These are phyloP conservation scores for Gonapodya sp. DNA, from an alignment of 192 early-diverging fungal species.

Conservation along the genomic window DNA sequence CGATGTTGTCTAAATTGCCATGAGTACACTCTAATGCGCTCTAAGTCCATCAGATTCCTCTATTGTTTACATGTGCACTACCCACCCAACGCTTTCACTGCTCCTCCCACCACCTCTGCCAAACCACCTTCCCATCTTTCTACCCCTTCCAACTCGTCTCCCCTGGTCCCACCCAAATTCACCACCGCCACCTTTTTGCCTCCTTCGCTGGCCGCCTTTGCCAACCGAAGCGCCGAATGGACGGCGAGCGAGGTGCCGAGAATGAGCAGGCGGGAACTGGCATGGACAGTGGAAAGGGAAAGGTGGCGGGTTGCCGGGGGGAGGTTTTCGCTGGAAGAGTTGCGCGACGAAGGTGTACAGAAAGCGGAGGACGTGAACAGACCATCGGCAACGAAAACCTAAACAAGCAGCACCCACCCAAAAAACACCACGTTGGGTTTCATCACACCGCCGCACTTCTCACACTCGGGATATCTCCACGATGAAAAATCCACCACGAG, in stretches of 20 bases:
- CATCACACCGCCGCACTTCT: conserved; percentile 50
- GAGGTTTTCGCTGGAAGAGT: conserved; percentile 38
- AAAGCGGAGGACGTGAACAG: conserved; percentile 14
- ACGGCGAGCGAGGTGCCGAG: conserved; percentile 76
- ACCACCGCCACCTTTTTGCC: conserved; percentile 56
- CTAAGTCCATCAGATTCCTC: too few relatives aligned
- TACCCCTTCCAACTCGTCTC: conserved; percentile 36
- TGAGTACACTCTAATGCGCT: too few relatives aligned
- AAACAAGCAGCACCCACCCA: conserved; percentile 27
- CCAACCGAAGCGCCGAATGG: conserved; percentile 70
- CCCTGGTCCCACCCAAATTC: conserved; percentile 69
- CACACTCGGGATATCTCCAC: conserved; percentile 67
- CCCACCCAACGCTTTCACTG: too few relatives aligned
- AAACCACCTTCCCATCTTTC: neutral
- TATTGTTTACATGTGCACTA: too few relatives aligned
- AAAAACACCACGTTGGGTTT: conserved; percentile 83
- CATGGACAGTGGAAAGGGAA: conserved; percentile 26
- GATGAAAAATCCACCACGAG: conserved; percentile 44
- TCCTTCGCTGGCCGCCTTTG: conserved; percentile 46
- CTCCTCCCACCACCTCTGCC: neutral
- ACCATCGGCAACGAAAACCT: neutral
- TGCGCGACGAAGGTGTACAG: conserved; percentile 51
- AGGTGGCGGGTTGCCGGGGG: neutral
- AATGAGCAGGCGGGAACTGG: conserved; percentile 54
- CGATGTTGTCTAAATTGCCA: too few relatives aligned